Base-by-base conservation (phyloP, 345 rosid species). In the Brassica carinata region DNA sequence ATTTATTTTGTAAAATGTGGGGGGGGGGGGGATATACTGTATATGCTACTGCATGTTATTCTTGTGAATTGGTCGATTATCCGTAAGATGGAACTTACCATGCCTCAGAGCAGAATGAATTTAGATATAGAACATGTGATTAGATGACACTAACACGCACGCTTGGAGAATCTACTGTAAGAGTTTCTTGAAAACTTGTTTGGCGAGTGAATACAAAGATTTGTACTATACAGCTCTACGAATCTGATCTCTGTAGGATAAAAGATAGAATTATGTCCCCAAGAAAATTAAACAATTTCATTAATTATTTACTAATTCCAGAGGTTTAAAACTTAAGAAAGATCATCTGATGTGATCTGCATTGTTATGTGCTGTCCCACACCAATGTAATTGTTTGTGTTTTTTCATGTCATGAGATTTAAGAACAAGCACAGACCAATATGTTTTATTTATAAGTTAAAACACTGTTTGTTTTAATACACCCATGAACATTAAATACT, bases 361-460 rank as follows among this genome's bases (percentile, higher is more conserved):
- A 74, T 63, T 64, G 79, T 23, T 51, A 68, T 75, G 83, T 62
- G 79, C 78, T 79, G 83, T 74, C 83, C 79, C 76, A 75, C 79
- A 72, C 61, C 48, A 62, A 74, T 43, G 79, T 26, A 80, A 75
- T 69, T 80, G 76, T 75, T 75, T 69, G 67, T 80, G 83, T 80
- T 75, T 27, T 69, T 80, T 80, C 67, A 18, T 80, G 83, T 69
- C 73, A 34, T 72, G 48, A 75, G 83, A 80, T 80, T 15, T 29
- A 80, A 65, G 83, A 80, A 75, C 48, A 80, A 70, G 61, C 79
- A 38, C 79, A 80, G 83, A 80, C 83, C 76, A 69, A 8, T 66
- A n/a, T 73, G 36, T 73, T 74, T 68, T 68, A 61, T 74, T 74
- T 23, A 48, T 51, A 68, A 11, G 64, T 29, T 67, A 38, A 59